These are phyloP conservation scores for Aplosporella prunicola DNA, from an alignment of 2,329 filamentous ascomycete species.

Conservation along the genomic window DNA sequence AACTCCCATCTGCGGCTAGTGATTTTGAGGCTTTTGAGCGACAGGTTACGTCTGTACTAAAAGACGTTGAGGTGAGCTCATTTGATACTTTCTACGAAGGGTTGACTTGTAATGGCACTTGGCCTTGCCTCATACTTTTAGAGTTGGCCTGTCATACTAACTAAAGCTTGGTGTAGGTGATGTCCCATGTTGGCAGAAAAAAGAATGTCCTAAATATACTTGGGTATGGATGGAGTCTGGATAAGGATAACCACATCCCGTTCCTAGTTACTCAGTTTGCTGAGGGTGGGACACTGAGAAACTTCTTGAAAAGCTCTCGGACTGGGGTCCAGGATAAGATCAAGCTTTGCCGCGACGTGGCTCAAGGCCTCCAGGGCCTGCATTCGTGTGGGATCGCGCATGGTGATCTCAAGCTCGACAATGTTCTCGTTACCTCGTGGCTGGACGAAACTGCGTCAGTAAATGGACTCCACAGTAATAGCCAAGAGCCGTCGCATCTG, in stretches of 20 bases:
- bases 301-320: neutral
- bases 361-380: constrained; percentile 9
- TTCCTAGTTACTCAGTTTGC: constrained; percentile 13
- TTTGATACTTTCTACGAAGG: too few species aligned
- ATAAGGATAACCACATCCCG: constrained; percentile 6
- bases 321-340: constrained; percentile 1
- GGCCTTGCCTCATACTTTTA: too few species aligned
- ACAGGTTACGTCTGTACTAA: constrained; percentile 9
- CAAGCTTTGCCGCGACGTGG: constrained; percentile 8
- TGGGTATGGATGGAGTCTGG: constrained; percentile 12
- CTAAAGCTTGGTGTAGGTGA: constrained; percentile 5
- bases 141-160: too few species aligned
- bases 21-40: constrained; percentile 6
- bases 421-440: constrained; percentile 7
- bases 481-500: too few species aligned
- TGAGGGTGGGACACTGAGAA: constrained; percentile 7
- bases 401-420: constrained; percentile 14
- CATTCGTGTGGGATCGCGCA: constrained; percentile 12
- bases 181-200: constrained; percentile 4
- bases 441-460: too few species aligned
- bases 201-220: constrained; percentile 11
- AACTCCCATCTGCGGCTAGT: constrained; percentile 4
- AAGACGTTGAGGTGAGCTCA: constrained; percentile 13
- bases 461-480: too few species aligned
- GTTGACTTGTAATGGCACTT: too few species aligned